A percentile compares a stretch with the other conserved stretches of the same genome.
Evolutionary conservation across 1,284 basidiomycete genomes (phyloP).

Genomic region (Tremellales sp.): DNA sequence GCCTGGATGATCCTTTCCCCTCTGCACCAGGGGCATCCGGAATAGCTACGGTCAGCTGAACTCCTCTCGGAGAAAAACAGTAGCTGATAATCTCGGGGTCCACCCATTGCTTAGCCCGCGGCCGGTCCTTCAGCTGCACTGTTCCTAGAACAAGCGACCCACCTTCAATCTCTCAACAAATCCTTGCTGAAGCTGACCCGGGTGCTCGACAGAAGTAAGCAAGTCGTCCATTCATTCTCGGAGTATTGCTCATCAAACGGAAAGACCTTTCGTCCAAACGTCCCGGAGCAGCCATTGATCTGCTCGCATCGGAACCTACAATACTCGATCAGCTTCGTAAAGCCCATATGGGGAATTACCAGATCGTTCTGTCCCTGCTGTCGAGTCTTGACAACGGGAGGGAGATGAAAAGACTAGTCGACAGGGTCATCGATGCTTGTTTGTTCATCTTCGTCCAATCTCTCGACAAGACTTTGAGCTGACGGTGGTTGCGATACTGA

Average conservation of each 20-base stretch:
- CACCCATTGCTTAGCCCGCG: conserved; percentile 14
- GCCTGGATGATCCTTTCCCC: conserved; percentile 70
- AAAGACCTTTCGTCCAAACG: conserved; percentile 46
- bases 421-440: conserved; percentile 85
- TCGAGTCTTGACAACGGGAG: conserved; percentile 82
- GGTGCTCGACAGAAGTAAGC: conserved; percentile 60
- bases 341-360: conserved; percentile 84
- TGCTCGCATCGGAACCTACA: conserved; percentile 72
- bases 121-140: conserved; percentile 39
- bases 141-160: conserved; percentile 61
- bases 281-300: conserved; percentile 67
- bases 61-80: conserved; percentile 1
- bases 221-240: not conserved
- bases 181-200: conserved; percentile 79
- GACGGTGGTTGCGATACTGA: conserved; percentile 8
- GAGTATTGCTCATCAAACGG: not conserved
- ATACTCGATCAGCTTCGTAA: conserved; percentile 80
- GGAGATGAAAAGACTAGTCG: conserved; percentile 77
- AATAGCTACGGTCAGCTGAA: conserved; percentile 37
- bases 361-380: conserved; percentile 79
- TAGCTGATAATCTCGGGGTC: not conserved
- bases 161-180: conserved; percentile 77
- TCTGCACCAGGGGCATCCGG: conserved; percentile 33
- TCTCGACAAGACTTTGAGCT: not conserved
- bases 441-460: conserved; percentile 37